A percentile compares a stretch with the other conserved stretches of the same genome.
These are phyloP conservation scores for Thelonectria rubi DNA, from an alignment of 2,329 filamentous ascomycete genomes.

Conservation along the genomic window DNA sequence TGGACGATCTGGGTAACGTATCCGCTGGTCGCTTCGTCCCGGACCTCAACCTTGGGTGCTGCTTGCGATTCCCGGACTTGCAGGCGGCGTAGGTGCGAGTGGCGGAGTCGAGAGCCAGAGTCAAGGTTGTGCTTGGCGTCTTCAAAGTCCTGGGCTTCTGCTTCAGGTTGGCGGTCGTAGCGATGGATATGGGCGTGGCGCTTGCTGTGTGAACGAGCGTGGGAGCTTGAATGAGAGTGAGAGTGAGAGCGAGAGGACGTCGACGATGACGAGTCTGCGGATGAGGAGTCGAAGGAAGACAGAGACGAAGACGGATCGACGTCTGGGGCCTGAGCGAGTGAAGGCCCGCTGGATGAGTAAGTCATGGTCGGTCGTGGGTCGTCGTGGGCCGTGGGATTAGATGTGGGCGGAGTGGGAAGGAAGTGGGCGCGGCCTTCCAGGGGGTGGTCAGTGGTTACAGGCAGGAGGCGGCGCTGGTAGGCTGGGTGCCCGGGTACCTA, in stretches of 20 bases:
- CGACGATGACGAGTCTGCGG: constrained; percentile 29
- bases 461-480: constrained; percentile 2
- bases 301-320: constrained; percentile 35
- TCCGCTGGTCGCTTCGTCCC: constrained; percentile 30
- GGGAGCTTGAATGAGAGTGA: constrained; percentile 40
- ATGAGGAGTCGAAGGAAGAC: constrained; percentile 29
- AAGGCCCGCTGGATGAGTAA: constrained; percentile 48
- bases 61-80: constrained; percentile 37
- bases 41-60: constrained; percentile 31
- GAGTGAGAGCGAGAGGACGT: constrained; percentile 36
- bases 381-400: constrained; percentile 39
- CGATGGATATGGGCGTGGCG: constrained; percentile 34
- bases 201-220: constrained; percentile 32
- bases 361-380: constrained; percentile 46
- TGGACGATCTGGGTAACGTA: constrained; percentile 59
- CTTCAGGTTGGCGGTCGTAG: constrained; percentile 25
- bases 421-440: constrained; percentile 15
- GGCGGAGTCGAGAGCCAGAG: constrained; percentile 29
- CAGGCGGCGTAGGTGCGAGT: constrained; percentile 36
- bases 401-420: constrained; percentile 29
- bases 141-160: constrained; percentile 25
- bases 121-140: constrained; percentile 41
- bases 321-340: constrained; percentile 50
- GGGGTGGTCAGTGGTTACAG: constrained; percentile 8
- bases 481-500: constrained; percentile 9